Conservation (phyloP, 208 protist genomes). For the Porcisia deanei region DNA sequence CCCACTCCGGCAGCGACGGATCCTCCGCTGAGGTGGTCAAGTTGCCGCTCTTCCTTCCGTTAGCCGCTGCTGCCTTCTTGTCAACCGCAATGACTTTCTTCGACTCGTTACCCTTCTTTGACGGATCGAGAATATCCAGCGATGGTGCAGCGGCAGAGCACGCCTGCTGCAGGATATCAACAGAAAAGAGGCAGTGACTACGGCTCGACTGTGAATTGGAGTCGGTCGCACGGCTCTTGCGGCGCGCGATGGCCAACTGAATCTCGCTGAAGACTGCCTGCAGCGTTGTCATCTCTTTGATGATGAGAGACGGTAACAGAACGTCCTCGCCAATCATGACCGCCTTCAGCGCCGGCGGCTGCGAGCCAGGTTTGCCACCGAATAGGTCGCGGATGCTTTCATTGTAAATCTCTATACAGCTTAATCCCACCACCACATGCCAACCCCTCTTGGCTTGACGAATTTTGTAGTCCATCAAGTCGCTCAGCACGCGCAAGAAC, state of each 20-base stretch:
- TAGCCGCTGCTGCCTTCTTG: conserved; percentile 13
- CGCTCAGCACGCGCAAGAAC: conserved; percentile 84
- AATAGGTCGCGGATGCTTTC: conserved; percentile 89
- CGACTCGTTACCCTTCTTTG: conserved; percentile 29
- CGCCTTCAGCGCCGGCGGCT: conserved; percentile 74
- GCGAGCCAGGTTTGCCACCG: conserved; percentile 39
- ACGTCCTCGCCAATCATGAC: conserved; percentile 80
- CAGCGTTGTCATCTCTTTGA: conserved; percentile 66
- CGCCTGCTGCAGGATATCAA: conserved; percentile 90
- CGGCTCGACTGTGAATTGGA: conserved; percentile 89
- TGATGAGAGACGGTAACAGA: conserved; percentile 63
- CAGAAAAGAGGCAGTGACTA: conserved; percentile 92
- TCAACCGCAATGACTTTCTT: conserved; percentile 16
- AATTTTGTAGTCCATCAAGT: conserved; percentile 77
- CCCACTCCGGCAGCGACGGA: conserved; percentile 28
- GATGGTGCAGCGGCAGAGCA: conserved; percentile 61
- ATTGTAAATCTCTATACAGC: conserved; percentile 89
- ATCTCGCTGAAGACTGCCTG: conserved; percentile 73
- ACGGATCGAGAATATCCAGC: conserved; percentile 52
- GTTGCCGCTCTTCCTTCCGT: conserved; percentile 16
- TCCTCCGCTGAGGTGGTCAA: conserved; percentile 7
- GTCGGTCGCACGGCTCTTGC: conserved; percentile 72
- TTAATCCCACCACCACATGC: conserved; percentile 83
- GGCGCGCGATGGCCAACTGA: conserved; percentile 68
- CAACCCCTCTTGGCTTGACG: conserved; percentile 59